Base-by-base conservation (phyloP, 305 asterid species). In the Plantago rigida region DNA sequence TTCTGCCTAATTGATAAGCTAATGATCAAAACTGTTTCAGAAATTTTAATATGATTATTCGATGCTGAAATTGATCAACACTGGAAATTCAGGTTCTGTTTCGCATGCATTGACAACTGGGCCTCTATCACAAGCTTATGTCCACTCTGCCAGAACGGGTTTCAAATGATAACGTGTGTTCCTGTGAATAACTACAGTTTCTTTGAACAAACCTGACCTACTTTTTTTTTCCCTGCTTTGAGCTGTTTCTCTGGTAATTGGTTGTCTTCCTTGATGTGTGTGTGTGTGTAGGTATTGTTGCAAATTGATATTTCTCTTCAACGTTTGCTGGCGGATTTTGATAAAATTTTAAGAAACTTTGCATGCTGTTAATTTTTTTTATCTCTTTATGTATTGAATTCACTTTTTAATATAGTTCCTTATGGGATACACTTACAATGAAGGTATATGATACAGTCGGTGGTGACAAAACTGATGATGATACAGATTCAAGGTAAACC, bases 61-160 rank as follows among this genome's bases (percentile, higher is more conserved):
- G 22, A 31, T 59, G 63, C 67, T 62, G 58, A 62, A 66, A 64
- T 64, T 75, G 56, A 58, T 69, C 54, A 7, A 63, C 50, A 47
- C 78, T 68, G 65, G 46, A 70, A 59, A 85, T 82, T 65, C 94
- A 92, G 99, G 99, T 92, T 92, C 81, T 92, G 99, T 83, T 92
- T 92, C 81, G 74, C 94, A 13, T 89, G 99, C 89, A 89, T 92
- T 73, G 99, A 92, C 89, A 92, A 92, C 79, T 92, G 99, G 99
- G 94, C 96, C 69, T 81, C 91, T 75, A 89, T 92, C 77, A 92
- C 99, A 59, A 92, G 85, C 78, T 82, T 92, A 42, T 92, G 99
- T 65, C 99, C 99, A 55, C 96, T 92, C 61, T 92, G 99, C 83
- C 95, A 88, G 87, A 82, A 81, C 75, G 99, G 83, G 73, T 88